Percentiles rank a stretch among this genome's conserved stretches.
phyloP scores from a whole-genome alignment of 2,329 filamentous ascomycete genomes.

The Fusarium virguliforme region DNA sequence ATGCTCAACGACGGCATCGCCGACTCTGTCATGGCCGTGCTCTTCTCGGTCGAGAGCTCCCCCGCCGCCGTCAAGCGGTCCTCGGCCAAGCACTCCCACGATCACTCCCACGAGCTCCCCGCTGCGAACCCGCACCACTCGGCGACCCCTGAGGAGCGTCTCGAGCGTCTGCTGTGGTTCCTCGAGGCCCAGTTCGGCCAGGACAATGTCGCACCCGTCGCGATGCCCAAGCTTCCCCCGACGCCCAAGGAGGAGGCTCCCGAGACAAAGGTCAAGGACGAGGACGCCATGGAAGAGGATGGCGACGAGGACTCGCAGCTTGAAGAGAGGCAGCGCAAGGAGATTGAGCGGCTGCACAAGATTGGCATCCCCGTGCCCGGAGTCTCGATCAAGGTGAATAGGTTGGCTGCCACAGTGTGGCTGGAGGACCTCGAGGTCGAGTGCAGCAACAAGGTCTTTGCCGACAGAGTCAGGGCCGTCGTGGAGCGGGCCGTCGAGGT shows the following conservation, averaged over 20 bases:
- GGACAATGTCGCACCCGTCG: slow-evolving; percentile 85
- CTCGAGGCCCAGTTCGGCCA: slow-evolving; percentile 96
- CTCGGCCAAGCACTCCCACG: slow-evolving; percentile 52
- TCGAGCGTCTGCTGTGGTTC: slow-evolving; percentile 92
- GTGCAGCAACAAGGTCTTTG: slow-evolving; percentile 82
- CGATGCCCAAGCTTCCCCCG: slow-evolving; percentile 70
- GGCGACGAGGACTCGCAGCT: slow-evolving; percentile 62
- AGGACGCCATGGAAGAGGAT: slow-evolving; percentile 58
- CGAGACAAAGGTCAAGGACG: slow-evolving; percentile 54
- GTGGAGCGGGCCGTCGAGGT: slow-evolving; percentile 92
- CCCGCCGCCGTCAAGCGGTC: slow-evolving; percentile 91
- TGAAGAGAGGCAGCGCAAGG: slow-evolving; percentile 73
- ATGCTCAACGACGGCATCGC: slow-evolving; percentile 98
- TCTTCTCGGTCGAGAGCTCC: slow-evolving; percentile 93
- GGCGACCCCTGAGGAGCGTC: slow-evolving; percentile 80
- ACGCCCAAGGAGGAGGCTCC: slow-evolving; percentile 56
- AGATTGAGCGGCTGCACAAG: slow-evolving; percentile 84
- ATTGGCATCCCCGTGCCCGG: slow-evolving; percentile 93
- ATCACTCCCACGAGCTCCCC: slow-evolving; percentile 61
- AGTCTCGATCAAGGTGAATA: slow-evolving; percentile 88
- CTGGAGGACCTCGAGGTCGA: slow-evolving; percentile 93
- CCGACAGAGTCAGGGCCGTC: slow-evolving; percentile 88
- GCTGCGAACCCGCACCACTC: slow-evolving; percentile 80
- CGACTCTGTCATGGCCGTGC: slow-evolving; percentile 94
- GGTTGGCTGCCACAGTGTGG: slow-evolving; percentile 90